Evolutionary conservation across 176 grass and related monocot genomes (phyloP), one percentile per base, ranked within the genome.

Genomic region (Coix lacrymajobi): DNA sequence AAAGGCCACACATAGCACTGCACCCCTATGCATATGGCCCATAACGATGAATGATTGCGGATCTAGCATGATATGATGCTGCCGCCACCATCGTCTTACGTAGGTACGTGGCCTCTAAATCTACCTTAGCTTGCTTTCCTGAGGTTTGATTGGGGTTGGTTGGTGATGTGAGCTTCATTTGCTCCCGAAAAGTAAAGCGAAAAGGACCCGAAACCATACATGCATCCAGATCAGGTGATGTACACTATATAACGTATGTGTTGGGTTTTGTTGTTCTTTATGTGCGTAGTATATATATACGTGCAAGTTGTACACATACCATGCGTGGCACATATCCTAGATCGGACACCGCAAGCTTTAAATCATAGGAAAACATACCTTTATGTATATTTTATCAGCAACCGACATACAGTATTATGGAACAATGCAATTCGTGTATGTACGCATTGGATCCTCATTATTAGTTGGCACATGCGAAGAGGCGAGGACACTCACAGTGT

Each of bases 161-260:
- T 72, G 84, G 30, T 8, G 76, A 79, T 72, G 84, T 71, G 76
- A 71, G 30, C 49, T 81, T 72, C 68, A 62, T 33, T 72, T 73
- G 69, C 40, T 26, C 24, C 22, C 29, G 5, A 85, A 78, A 85
- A 70, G 83, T 68, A 20, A 10, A 77, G 25, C 11, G 82, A 77
- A 54, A 78, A 60, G 10, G 83, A 69, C 64, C 1, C 41, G 2
- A 36, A 33, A 46, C 60, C 61, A 34, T 74, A 15, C 11, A 34
- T 74, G 8, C 11, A 28, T 46, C 41, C 43, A 9, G 41, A 45
- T 72, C 41, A 45, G 24, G 41, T 45, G 39, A 54, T 22, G 51
- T 52, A 49, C 46, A 49, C 46, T 49, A 19, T 49, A 10, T 49
- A 17, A 33, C 33, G 33, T 33, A 33, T 33, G 4, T 33, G 33